Evolutionary conservation across 2,329 filamentous ascomycete species (phyloP).

Genomic region (Rhexocercosporidium sp.): DNA sequence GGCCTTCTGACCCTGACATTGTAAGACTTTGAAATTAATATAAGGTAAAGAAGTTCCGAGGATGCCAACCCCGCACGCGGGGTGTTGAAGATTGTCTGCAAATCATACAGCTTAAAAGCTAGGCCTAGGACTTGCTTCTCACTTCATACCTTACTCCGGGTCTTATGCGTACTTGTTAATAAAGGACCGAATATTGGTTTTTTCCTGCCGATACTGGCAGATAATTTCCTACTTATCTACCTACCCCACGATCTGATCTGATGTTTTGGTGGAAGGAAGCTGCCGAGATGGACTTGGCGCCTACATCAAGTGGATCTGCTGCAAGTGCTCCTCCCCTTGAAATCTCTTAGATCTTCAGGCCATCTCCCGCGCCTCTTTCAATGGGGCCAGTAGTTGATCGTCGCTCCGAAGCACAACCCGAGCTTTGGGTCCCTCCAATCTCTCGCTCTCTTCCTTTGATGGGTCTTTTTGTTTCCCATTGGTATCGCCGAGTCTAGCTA

Average conservation of each 20-base stretch:
- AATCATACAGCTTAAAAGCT: neutral
- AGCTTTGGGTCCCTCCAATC: neutral
- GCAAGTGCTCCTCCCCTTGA: too few relatives aligned
- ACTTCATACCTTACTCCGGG: conserved; percentile 12
- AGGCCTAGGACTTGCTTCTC: conserved; percentile 13
- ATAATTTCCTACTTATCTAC: too few relatives aligned
- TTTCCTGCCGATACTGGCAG: neutral
- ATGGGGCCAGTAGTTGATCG: neutral
- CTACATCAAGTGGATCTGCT: neutral
- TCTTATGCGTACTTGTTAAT: neutral
- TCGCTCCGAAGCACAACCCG: neutral
- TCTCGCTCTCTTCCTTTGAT: neutral
- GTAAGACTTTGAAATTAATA: neutral
- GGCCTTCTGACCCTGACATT: neutral
- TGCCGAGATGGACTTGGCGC: neutral
- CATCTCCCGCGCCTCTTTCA: neutral
- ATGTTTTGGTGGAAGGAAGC: neutral
- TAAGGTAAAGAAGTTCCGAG: neutral
- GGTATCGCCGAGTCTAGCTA: neutral
- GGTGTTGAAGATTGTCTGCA: neutral
- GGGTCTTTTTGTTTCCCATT: neutral
- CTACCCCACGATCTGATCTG: neutral
- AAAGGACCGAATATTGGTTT: neutral
- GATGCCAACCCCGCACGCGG: neutral
- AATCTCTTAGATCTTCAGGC: too few relatives aligned